Base-by-base conservation (phyloP, 139 green algal species). In the Trebouxia sp. region DNA sequence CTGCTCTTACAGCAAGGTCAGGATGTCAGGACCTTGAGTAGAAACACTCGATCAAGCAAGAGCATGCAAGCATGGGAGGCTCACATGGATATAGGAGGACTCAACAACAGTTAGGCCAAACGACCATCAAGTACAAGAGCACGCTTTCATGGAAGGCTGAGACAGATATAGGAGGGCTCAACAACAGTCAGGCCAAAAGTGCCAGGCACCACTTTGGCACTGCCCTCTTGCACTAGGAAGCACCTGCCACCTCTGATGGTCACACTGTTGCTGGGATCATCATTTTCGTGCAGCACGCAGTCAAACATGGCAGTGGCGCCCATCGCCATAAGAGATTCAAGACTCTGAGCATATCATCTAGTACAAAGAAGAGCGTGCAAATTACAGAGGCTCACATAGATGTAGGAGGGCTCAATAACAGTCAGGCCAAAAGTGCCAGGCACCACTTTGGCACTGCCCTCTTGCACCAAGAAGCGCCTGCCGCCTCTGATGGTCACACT, bases 181-280 rank as follows among this genome's bases (percentile, higher is more conserved):
- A n/a, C 1, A 26, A 53, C 47, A 14, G 20, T 53, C 14, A 53
- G 47, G 47, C 47, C 1, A 17, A 53, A 6, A 17, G 47, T 53
- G 47, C 47, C 47, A 53, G 47, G 20, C 47, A 53, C 14, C 47
- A 3, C 15, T 53, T 26, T 53, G 15, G 47, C 47, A 53, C 1
- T 10, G 20, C 4, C 47, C 47, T 2, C 15, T 53, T 77, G 39
- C 20, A 53, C 69, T 7, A 56, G 22, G 26, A 77, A 51, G n/a
- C 69, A 39, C 22, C 41, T n/a, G 35, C 69, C 42, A 0, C 41
- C 41, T 30, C 42, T 35, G 69, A 53, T 51, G 42, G 22, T 56
- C 22, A 56, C 69, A 77, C 26, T 77, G n/a, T 56, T 51, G 8
- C 69, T 77, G 17, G 69, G 30, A 39, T 53, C 69, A 20, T 77